Evolutionary conservation across 2,329 filamentous ascomycete species (phyloP).

Genomic region (Ceratocystis diversiconidia): DNA sequence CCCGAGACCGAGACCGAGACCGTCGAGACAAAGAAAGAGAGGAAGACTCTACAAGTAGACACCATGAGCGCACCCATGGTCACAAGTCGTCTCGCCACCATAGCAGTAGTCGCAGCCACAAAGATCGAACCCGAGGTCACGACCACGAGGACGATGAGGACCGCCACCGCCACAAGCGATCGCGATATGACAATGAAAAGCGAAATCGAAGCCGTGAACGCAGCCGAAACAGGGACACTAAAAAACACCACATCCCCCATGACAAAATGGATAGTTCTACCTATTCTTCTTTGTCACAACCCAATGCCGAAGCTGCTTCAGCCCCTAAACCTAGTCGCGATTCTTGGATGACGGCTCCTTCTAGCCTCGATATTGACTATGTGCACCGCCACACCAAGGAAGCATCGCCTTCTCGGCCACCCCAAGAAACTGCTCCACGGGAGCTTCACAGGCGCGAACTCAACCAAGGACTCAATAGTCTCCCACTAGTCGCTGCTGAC

Average conservation of each 20-base stretch:
- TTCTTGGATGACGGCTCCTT: conserved; percentile 87
- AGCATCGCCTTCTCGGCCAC: conserved; percentile 38
- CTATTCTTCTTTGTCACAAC: background rate
- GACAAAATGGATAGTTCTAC: background rate
- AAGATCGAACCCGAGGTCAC: background rate
- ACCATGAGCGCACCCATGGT: conserved; percentile 27
- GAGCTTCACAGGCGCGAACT: conserved; percentile 69
- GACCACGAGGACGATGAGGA: conserved; percentile 26
- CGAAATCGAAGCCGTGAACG: background rate
- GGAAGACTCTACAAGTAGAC: conserved; percentile 25
- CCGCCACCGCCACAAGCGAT: conserved; percentile 21
- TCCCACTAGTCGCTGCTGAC: conserved; percentile 23
- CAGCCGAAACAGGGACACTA: background rate
- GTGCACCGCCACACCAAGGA: conserved; percentile 46
- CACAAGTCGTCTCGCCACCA: conserved; percentile 20
- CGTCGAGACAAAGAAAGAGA: background rate
- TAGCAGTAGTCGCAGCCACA: background rate
- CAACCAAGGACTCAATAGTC: conserved; percentile 48
- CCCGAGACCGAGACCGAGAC: conserved; percentile 2
- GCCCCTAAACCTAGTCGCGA: conserved; percentile 39
- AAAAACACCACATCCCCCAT: background rate
- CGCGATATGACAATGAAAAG: conserved; percentile 6
- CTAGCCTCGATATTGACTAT: conserved; percentile 72
- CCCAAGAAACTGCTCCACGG: conserved; percentile 45
- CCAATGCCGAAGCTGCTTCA: conserved; percentile 28